Percentiles rank a stretch among this genome's conserved stretches.
phyloP scores from a whole-genome alignment of 805 yeast species.

The Ogataea kodamae region DNA sequence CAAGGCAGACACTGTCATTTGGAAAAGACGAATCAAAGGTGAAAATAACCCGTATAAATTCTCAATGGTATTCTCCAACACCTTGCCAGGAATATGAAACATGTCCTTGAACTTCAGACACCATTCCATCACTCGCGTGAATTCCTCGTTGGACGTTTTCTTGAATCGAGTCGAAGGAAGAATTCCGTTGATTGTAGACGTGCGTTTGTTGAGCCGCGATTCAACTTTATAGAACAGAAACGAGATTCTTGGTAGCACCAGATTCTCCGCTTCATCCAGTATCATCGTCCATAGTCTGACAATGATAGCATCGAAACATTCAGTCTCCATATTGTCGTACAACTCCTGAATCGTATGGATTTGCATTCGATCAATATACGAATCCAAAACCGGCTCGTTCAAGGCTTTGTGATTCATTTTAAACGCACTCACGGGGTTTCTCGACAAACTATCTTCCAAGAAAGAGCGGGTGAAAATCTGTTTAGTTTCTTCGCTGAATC shows the following conservation, averaged over 20 bases:
- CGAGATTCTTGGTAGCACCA: slow-evolving; percentile 70
- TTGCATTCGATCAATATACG: slow-evolving; percentile 24
- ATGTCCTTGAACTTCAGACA: slow-evolving; percentile 29
- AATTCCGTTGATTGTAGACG: slow-evolving; percentile 13
- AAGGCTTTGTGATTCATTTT: slow-evolving; percentile 19
- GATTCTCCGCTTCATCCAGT: slow-evolving; percentile 61
- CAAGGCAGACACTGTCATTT: slow-evolving; percentile 15
- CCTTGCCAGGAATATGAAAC: slow-evolving; percentile 27
- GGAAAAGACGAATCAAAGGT: slow-evolving; percentile 17
- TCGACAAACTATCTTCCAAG: slow-evolving; percentile 24
- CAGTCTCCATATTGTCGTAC: slow-evolving; percentile 31
- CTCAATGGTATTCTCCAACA: slow-evolving; percentile 21
- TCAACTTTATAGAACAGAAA: slow-evolving; percentile 31
- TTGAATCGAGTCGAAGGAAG: slow-evolving; percentile 10
- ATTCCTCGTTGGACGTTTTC: slow-evolving; percentile 23
- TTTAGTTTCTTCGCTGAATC: slow-evolving; percentile 62
- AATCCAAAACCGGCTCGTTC: slow-evolving; percentile 25
- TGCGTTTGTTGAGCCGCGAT: slow-evolving; percentile 18
- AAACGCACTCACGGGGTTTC: slow-evolving; percentile 19
- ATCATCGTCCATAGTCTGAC: slow-evolving; percentile 74
- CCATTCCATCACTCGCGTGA: slow-evolving; percentile 32
- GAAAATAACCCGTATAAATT: slow-evolving; percentile 22
- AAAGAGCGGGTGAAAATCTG: slow-evolving; percentile 36
- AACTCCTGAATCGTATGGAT: slow-evolving; percentile 22
- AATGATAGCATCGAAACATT: slow-evolving; percentile 29